Base-by-base conservation (phyloP, 306 rosid genomes). In the Lablab purpureus region DNA sequence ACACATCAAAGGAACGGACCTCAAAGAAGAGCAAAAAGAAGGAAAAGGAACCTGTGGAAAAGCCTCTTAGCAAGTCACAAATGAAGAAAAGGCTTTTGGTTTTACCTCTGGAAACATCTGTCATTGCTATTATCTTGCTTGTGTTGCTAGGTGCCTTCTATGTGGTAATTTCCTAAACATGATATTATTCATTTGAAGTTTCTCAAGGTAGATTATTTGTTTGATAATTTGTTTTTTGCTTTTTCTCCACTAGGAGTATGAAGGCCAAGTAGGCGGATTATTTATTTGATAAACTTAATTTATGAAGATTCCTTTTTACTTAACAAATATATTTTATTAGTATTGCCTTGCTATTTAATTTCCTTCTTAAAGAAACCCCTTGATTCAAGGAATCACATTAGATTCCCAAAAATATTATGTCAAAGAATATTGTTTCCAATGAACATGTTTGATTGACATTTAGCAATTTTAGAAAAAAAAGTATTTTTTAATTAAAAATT, bases 61-160 rank as follows among this genome's bases (percentile, higher is more conserved):
- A 90, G 88, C 96, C 97, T 79, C 83, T 86, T 9, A 84, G 87
- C 60, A 96, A 88, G 84, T 78, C 91, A 18, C 80, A 81, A 69
- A 75, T 81, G 69, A 90, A 86, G 80, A 94, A 89, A 92, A 91
- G 88, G 91, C 99, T 96, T 82, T 90, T 86, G 77, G 97, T 96
- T 88, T 88, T 96, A 82, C 99, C 99, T 62, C 78, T 96, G 72
- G 98, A 85, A 68, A 86, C 96, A 82, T 96, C 99, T 75, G 18
- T 93, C 75, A 59, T 93, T 46, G 94, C 99, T 51, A 85, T 96
- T 82, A 43, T 96, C 92, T 87, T 96, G 63, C 93, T 96, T 51
- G 84, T 96, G 80, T 75, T 90, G 85, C 88, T 96, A 41, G 97
- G 94, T 58, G 98, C 99, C 84, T 96, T 96, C 93, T 96, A 96